phyloP scores from a whole-genome alignment of 768 basidiomycete genomes.

The Psilocybe subaeruginosa region DNA sequence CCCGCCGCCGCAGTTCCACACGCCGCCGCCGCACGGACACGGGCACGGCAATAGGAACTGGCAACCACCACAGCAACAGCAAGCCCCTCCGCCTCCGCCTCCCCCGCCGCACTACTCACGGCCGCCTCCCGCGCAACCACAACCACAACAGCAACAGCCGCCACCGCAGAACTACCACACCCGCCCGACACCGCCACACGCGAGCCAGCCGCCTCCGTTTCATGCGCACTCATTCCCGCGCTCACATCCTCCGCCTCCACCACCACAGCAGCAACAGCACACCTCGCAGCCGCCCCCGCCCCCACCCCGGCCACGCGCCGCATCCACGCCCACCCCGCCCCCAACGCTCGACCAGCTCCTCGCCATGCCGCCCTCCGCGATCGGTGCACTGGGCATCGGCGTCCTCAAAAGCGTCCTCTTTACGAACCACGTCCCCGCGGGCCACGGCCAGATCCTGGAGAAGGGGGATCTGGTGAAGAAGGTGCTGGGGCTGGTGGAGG shows the following conservation, averaged over 20 bases:
- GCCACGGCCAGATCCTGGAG: constrained; percentile 76
- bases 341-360: constrained; percentile 72
- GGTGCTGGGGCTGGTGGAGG: constrained; percentile 64
- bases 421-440: constrained; percentile 80
- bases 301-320: constrained; percentile 45
- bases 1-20: constrained; percentile 17
- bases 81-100: constrained; percentile 5
- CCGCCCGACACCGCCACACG: constrained; percentile 23
- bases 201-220: not conserved
- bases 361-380: constrained; percentile 54
- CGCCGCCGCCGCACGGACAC: constrained; percentile 22
- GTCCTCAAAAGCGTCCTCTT: constrained; percentile 80
- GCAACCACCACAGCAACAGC: constrained; percentile 11
- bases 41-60: not conserved
- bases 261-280: constrained; percentile 16
- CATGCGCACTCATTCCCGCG: not conserved
- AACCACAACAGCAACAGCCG: too few species aligned
- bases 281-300: constrained; percentile 22
- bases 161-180: constrained; percentile 10
- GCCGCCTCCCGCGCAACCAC: constrained; percentile 5
- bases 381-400: constrained; percentile 67
- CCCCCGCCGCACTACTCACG: constrained; percentile 8
- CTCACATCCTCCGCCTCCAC: constrained; percentile 4
- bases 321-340: constrained; percentile 48
- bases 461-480: constrained; percentile 83